phyloP scores from a whole-genome alignment of 1,284 basidiomycete genomes.

The Puccinia hordei region DNA sequence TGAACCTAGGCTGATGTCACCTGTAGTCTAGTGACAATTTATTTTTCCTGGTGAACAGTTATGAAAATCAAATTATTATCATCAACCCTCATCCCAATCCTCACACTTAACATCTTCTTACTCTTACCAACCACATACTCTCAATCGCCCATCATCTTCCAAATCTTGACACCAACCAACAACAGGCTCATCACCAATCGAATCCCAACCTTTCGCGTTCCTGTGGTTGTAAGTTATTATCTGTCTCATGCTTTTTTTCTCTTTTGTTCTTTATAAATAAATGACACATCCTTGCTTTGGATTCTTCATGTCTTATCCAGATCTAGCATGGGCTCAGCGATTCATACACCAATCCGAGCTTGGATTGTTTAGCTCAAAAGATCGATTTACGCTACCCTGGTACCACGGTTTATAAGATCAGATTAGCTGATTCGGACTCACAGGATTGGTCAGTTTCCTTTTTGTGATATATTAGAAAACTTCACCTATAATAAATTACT shows the following conservation, averaged over 20 bases:
- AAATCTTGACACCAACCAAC: background rate
- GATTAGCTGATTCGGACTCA: constrained; percentile 50
- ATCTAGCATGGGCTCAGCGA: constrained; percentile 60
- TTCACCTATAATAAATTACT: no score
- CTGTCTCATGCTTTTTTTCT: background rate
- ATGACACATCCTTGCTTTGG: background rate
- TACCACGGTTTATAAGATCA: constrained; percentile 57
- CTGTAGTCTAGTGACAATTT: no score
- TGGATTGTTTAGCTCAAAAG: constrained; percentile 54
- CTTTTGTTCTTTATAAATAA: background rate
- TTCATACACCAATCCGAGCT: constrained; percentile 56
- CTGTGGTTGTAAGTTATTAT: constrained; percentile 23
- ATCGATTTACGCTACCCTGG: constrained; percentile 58
- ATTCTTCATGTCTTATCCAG: constrained; percentile 3
- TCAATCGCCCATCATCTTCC: background rate
- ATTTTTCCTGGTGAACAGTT: no score
- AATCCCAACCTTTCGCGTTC: background rate
- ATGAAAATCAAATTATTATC: background rate
- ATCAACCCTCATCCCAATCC: background rate
- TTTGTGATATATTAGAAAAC: background rate
- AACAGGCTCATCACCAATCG: background rate
- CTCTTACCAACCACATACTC: background rate
- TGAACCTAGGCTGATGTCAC: no score
- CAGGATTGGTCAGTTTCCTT: constrained; percentile 19
- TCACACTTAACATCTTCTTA: no score